Conservation (phyloP, 2,329 filamentous ascomycete species). For the Dothistroma septosporum region DNA sequence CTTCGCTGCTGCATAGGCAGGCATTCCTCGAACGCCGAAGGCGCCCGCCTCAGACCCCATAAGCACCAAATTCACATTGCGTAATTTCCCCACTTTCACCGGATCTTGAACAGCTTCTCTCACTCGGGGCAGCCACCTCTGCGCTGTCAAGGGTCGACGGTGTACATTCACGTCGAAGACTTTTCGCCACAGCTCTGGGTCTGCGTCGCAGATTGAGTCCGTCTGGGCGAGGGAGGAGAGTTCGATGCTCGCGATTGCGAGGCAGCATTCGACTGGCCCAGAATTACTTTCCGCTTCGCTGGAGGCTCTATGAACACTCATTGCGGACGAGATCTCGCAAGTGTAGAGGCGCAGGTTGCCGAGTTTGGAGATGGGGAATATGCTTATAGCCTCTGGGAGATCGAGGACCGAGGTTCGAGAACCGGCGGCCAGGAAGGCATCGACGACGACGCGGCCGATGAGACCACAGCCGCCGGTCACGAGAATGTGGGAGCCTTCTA, state of each 20-base stretch:
- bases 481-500: slow-evolving; percentile 39
- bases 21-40: slow-evolving; percentile 43
- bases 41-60: slow-evolving; percentile 45
- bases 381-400: slow-evolving; percentile 7
- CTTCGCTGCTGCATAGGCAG: slow-evolving; percentile 46
- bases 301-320: slow-evolving; percentile 35
- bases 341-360: slow-evolving; percentile 13
- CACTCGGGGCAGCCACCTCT: slow-evolving; percentile 42
- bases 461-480: slow-evolving; percentile 42
- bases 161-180: slow-evolving; percentile 45
- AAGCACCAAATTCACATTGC: slow-evolving; percentile 43
- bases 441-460: slow-evolving; percentile 39
- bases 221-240: slow-evolving; percentile 41
- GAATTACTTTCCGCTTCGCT: slow-evolving; percentile 31
- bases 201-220: slow-evolving; percentile 40
- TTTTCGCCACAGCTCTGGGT: slow-evolving; percentile 37
- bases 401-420: slow-evolving; percentile 37
- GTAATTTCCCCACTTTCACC: slow-evolving; percentile 5
- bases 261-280: slow-evolving; percentile 40
- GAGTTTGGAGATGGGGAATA: slow-evolving; percentile 4
- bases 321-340: slow-evolving; percentile 35
- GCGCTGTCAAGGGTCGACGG: slow-evolving; percentile 43
- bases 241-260: slow-evolving; percentile 45
- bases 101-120: slow-evolving; percentile 22
- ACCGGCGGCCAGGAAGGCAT: slow-evolving; percentile 43